These are phyloP conservation scores for Coleophoma crateriformis DNA, from an alignment of 2,329 filamentous ascomycete genomes.

Conservation along the genomic window DNA sequence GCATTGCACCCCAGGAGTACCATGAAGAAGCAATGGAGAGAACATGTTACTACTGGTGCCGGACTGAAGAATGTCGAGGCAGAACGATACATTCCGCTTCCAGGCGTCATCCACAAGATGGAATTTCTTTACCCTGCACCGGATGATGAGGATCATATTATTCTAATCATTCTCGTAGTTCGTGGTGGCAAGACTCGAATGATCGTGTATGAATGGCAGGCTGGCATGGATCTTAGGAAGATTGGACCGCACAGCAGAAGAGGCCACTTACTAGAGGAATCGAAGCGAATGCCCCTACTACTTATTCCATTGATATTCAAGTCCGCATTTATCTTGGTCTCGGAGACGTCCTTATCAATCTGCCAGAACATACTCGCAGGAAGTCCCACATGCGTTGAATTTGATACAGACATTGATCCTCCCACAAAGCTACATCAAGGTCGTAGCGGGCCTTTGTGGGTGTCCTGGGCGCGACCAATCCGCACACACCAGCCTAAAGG, in stretches of 20 bases:
- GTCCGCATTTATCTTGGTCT: slow-evolving; percentile 67
- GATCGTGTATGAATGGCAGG: slow-evolving; percentile 56
- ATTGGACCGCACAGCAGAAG: slow-evolving; percentile 40
- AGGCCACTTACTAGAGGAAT: slow-evolving; percentile 44
- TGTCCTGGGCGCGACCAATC: slow-evolving; percentile 75
- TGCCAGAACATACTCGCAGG: slow-evolving; percentile 49
- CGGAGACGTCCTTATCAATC: slow-evolving; percentile 50
- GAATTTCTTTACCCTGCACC: slow-evolving; percentile 73
- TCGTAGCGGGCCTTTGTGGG: slow-evolving; percentile 59
- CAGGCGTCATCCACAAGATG: slow-evolving; percentile 77
- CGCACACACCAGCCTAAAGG: slow-evolving; percentile 57
- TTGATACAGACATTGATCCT: slow-evolving; percentile 34
- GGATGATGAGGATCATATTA: slow-evolving; percentile 63
- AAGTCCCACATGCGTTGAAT: slow-evolving; percentile 39
- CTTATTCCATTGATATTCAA: slow-evolving; percentile 67
- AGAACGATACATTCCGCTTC: slow-evolving; percentile 33
- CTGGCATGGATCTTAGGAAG: slow-evolving; percentile 39
- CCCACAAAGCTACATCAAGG: slow-evolving; percentile 43
- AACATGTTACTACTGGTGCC: slow-evolving; percentile 22
- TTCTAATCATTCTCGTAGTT: slow-evolving; percentile 64
- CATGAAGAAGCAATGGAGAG: slow-evolving; percentile 43
- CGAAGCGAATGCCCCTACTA: slow-evolving; percentile 58
- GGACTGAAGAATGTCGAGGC: slow-evolving; percentile 53
- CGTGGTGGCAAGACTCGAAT: slow-evolving; percentile 44
- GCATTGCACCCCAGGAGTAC: slow-evolving; percentile 53